Conservation (phyloP, 2,329 filamentous ascomycete genomes). For the Pseudogymnoascus destructans region DNA sequence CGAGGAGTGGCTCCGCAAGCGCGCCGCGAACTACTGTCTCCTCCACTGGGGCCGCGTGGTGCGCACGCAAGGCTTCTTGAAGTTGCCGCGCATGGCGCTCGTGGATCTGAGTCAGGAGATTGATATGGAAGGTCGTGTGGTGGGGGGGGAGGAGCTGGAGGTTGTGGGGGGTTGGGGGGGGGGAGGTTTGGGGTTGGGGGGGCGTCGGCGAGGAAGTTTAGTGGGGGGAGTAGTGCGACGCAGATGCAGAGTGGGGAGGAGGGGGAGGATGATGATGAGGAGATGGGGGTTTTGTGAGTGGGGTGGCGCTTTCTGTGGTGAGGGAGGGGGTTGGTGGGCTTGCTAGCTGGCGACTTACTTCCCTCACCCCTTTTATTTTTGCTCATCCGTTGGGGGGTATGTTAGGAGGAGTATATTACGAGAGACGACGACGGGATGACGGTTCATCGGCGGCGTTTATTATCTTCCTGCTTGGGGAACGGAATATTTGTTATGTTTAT, state of each 20-base stretch:
- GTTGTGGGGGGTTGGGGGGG: constrained; percentile 37
- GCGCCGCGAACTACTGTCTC: constrained; percentile 79
- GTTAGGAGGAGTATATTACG: background rate
- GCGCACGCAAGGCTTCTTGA: constrained; percentile 74
- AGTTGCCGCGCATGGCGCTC: constrained; percentile 62
- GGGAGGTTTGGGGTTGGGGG: constrained; percentile 36
- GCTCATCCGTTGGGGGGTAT: background rate
- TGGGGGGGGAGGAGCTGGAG: constrained; percentile 43
- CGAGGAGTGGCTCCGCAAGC: constrained; percentile 85
- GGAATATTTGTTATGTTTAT: background rate
- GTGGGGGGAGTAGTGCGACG: constrained; percentile 45
- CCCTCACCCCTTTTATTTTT: background rate
- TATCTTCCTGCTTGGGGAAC: background rate
- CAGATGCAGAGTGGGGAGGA: constrained; percentile 39
- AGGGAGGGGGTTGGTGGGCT: background rate
- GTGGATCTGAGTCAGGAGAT: constrained; percentile 90
- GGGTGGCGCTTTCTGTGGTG: background rate
- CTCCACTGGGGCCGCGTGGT: constrained; percentile 92
- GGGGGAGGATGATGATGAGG: constrained; percentile 47
- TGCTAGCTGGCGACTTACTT: background rate
- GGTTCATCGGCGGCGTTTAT: constrained; percentile 1
- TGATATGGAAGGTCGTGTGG: constrained; percentile 80
- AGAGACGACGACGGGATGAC: background rate
- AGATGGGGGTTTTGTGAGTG: constrained; percentile 41
- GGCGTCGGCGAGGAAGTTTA: constrained; percentile 38